Evolutionary conservation across 805 yeast species (phyloP).

Genomic region (Saturnispora mendoncae): DNA sequence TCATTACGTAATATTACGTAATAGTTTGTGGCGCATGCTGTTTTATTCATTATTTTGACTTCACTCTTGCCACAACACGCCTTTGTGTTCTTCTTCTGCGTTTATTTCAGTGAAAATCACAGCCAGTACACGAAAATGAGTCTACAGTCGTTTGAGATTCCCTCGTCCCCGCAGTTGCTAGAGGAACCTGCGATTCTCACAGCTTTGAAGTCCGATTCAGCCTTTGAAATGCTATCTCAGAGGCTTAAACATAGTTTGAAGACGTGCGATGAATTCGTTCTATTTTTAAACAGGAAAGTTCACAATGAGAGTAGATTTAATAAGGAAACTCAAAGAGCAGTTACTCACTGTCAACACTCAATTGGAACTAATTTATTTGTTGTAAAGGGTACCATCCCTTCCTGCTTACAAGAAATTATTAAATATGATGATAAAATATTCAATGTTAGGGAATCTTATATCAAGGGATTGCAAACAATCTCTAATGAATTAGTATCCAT

Average conservation of each 20-base stretch:
- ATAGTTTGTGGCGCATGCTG: neutral
- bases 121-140: too few species aligned
- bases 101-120: too few species aligned
- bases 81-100: neutral
- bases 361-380: conserved; percentile 33
- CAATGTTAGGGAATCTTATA: conserved; percentile 66
- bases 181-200: conserved; percentile 5
- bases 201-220: conserved; percentile 45
- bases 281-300: conserved; percentile 71
- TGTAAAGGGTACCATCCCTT: conserved; percentile 42
- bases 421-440: conserved; percentile 66
- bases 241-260: conserved; percentile 72
- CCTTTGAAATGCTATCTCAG: conserved; percentile 61
- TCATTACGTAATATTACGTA: neutral
- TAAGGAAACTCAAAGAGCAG: conserved; percentile 63
- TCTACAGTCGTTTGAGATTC: conserved; percentile 6
- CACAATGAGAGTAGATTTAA: conserved; percentile 71
- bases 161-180: conserved; percentile 6
- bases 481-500: conserved; percentile 74
- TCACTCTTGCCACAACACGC: neutral
- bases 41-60: neutral
- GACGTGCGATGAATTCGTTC: conserved; percentile 79
- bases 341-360: conserved; percentile 34
- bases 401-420: conserved; percentile 58
- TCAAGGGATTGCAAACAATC: conserved; percentile 74